Conservation (phyloP, 495 filamentous ascomycete species). For the Penicillium atrosanguineum region DNA sequence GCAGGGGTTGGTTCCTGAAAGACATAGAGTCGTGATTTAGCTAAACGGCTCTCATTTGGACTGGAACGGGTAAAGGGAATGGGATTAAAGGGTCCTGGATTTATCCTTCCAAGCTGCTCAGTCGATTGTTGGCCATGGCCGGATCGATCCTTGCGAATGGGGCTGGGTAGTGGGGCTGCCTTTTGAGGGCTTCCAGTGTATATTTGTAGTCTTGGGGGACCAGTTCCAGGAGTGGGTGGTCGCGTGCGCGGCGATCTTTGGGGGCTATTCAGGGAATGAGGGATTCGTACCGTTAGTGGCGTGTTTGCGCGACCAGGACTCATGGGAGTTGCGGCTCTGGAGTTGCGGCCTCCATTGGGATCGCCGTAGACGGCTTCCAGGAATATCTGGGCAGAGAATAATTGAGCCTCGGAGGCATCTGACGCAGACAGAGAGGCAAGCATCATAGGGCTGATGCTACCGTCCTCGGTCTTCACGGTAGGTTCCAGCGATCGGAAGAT, state of each 20-base stretch:
- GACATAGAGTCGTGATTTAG: conserved; percentile 37
- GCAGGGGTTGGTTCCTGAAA: conserved; percentile 51
- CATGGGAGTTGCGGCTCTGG: conserved; percentile 80
- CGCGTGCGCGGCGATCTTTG: conserved; percentile 23
- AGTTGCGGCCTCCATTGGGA: conserved; percentile 54
- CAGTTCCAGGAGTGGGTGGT: conserved; percentile 21
- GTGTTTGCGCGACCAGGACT: conserved; percentile 51
- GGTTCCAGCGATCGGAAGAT: conserved; percentile 75
- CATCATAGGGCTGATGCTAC: conserved; percentile 55
- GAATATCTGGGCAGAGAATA: conserved; percentile 75
- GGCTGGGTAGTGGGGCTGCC: conserved; percentile 3
- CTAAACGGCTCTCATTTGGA: conserved; percentile 17
- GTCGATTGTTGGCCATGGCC: conserved; percentile 6
- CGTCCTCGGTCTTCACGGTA: conserved; percentile 60
- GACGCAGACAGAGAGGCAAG: conserved; percentile 69
- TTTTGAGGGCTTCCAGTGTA: conserved; percentile 25
- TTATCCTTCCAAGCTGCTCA: conserved; percentile 14
- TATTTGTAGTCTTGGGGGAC: conserved; percentile 23
- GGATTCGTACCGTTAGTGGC: conserved; percentile 43
- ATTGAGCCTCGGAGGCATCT: conserved; percentile 78
- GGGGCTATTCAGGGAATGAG: conserved; percentile 25
- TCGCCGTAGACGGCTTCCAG: conserved; percentile 78
- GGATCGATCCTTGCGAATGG: conserved; percentile 9
- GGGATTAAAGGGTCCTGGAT: conserved; percentile 10
- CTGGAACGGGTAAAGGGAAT: conserved; percentile 23